These are phyloP conservation scores for Globisporangium alternatum DNA, from an alignment of 352 stramenopile genomes.

Conservation along the genomic window DNA sequence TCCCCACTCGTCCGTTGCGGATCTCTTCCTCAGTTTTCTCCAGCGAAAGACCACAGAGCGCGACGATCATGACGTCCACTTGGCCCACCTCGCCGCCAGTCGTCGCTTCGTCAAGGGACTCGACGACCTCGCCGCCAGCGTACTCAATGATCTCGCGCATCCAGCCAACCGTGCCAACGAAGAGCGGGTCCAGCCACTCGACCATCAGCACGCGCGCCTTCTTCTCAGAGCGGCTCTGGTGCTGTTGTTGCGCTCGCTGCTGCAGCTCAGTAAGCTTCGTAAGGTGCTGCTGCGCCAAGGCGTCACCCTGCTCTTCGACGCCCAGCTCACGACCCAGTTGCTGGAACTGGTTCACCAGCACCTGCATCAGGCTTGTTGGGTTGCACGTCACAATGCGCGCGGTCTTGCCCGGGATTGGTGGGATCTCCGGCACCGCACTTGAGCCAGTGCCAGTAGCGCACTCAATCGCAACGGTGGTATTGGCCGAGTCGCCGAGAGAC, in stretches of 20 bases:
- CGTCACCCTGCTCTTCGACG: slow-evolving; percentile 33
- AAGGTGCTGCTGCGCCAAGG: slow-evolving; percentile 32
- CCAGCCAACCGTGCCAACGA: slow-evolving; percentile 60
- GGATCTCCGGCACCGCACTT: slow-evolving; percentile 13
- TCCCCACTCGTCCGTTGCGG: slow-evolving; percentile 29
- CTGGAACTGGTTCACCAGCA: slow-evolving; percentile 46
- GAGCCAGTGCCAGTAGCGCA: no score
- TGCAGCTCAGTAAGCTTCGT: slow-evolving; percentile 27
- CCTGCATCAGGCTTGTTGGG: slow-evolving; percentile 40
- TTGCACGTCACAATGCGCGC: slow-evolving; percentile 48
- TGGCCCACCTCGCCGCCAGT: slow-evolving; percentile 4
- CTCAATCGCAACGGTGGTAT: neutral
- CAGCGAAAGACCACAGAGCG: slow-evolving; percentile 53
- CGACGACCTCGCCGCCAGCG: slow-evolving; percentile 37
- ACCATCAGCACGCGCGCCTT: slow-evolving; percentile 46
- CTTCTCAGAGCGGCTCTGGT: neutral
- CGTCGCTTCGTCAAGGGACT: slow-evolving; percentile 20
- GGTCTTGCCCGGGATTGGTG: slow-evolving; percentile 20
- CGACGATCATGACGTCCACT: slow-evolving; percentile 56
- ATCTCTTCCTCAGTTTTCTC: slow-evolving; percentile 44
- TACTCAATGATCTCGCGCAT: slow-evolving; percentile 61
- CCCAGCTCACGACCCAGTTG: slow-evolving; percentile 46
- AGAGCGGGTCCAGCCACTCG: slow-evolving; percentile 74
- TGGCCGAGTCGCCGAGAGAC: slow-evolving; percentile 4
- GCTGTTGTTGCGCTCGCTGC: slow-evolving; percentile 12